Percentiles rank a stretch among this genome's conserved stretches.
phyloP scores from a whole-genome alignment of 139 green algal species.

The Chlorella ohadii region DNA sequence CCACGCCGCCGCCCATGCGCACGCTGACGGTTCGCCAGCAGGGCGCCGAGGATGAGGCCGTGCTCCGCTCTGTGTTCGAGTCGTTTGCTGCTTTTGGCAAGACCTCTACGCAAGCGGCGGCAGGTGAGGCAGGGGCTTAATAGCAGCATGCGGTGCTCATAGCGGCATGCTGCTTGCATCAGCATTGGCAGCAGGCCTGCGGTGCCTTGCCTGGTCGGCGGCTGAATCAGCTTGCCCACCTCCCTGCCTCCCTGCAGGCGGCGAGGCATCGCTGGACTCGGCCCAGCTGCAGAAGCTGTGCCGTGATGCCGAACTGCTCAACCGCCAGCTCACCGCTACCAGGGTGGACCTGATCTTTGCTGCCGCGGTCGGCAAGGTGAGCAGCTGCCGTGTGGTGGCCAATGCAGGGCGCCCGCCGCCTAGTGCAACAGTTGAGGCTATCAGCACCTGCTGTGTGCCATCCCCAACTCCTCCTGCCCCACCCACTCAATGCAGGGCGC shows the following conservation, averaged over 20 bases:
- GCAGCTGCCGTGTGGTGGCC: too few relatives aligned
- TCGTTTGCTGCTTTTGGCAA: constrained; percentile 2
- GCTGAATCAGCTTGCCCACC: background rate
- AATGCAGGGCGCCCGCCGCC: too few relatives aligned
- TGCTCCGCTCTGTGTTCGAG: background rate
- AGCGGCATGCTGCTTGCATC: too few relatives aligned
- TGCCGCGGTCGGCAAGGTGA: background rate
- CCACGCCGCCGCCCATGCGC: background rate
- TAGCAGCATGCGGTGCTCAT: too few relatives aligned
- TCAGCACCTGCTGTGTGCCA: too few relatives aligned
- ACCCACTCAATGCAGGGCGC: background rate
- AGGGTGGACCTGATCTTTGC: constrained; percentile 9
- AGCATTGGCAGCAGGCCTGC: too few relatives aligned
- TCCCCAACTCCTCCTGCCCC: background rate
- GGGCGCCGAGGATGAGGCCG: background rate
- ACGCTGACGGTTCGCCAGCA: background rate
- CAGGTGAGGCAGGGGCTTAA: too few relatives aligned
- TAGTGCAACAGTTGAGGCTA: too few relatives aligned
- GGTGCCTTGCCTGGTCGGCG: too few relatives aligned
- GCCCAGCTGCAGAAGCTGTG: constrained; percentile 16
- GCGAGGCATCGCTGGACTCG: background rate
- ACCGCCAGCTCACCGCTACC: background rate
- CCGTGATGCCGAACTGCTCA: constrained; percentile 11
- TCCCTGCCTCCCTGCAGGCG: background rate
- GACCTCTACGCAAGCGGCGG: too few relatives aligned